Base-by-base conservation (phyloP, 164 flowering plant genomes). In the Malania oleifera region DNA sequence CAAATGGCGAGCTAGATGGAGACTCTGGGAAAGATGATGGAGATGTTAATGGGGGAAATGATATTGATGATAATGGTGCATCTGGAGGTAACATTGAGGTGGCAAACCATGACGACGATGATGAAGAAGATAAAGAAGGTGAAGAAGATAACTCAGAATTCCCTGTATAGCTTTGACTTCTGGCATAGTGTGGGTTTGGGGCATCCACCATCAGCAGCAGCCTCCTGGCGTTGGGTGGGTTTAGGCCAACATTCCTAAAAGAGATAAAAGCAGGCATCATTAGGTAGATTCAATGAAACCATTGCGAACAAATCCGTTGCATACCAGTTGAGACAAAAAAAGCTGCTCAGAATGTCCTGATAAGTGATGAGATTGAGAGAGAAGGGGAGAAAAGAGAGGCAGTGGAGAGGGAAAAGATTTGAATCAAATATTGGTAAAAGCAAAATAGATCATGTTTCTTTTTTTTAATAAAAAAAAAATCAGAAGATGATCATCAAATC, bases 201-300 rank as follows among this genome's bases (percentile, higher is more conserved):
- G 28, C 35, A 26, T 20, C 37, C 8, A 14, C 62, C 12, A 15
- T 45, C 60, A 67, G 73, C 57, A 70, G 73, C 70, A 53, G 46
- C 62, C 67, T 69, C 50, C 72, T 17, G 14, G 49, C 18, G 34
- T 25, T 59, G 59, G 28, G 25, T n/a, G n/a, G n/a, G n/a, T n/a
- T n/a, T n/a, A n/a, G n/a, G n/a, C n/a, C 38, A 22, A 11, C 35
- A 28, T 65, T 58, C 77, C 75, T 73, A 41, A 55, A 28, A 56
- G 19, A 54, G 20, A 49, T n/a, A 60, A 37, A 39, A 47, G 25
- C 38, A 46, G 38, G 14, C 7, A 19, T 54, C n/a, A 37, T 20
- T 9, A 50, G n/a, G 54, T 35, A 50, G 19, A n/a, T 47, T 47
- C 20, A 18, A 2, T 8, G 27, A 47, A 47, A 47, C 51, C 51